These are phyloP conservation scores for Tetraselmis striata DNA, from an alignment of 139 green algal species.

Conservation along the genomic window DNA sequence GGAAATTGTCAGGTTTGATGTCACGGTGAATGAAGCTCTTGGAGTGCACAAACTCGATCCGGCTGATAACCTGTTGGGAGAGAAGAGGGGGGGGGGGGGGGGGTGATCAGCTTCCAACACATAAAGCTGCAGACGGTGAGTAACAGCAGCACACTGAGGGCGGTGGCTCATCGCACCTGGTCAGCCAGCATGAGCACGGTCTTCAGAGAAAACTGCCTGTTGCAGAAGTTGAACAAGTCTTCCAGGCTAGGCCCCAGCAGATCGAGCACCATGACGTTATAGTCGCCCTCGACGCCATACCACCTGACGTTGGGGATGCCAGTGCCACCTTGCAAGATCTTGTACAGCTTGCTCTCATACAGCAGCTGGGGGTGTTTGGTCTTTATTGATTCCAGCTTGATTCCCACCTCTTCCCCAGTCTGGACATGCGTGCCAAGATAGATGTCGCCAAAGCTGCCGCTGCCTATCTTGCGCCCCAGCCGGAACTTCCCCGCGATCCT, in stretches of 20 bases:
- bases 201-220: slow-evolving; percentile 95
- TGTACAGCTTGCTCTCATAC: slow-evolving; percentile 94
- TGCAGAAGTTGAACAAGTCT: slow-evolving; percentile 99
- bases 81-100: no score
- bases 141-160: background rate
- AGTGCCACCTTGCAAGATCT: slow-evolving; percentile 89
- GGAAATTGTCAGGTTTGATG: slow-evolving; percentile 99
- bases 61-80: slow-evolving; percentile 6
- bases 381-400: slow-evolving; percentile 92
- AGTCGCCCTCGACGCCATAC: slow-evolving; percentile 98
- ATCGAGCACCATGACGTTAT: slow-evolving; percentile 99
- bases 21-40: slow-evolving; percentile 97
- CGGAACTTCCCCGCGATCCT: slow-evolving; percentile 59
- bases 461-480: slow-evolving; percentile 69
- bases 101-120: no score
- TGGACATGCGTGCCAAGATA: slow-evolving; percentile 93
- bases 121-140: slow-evolving; percentile 60
- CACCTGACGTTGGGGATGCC: slow-evolving; percentile 97
- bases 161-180: slow-evolving; percentile 43
- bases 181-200: slow-evolving; percentile 99
- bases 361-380: slow-evolving; percentile 89
- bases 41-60: slow-evolving; percentile 96
- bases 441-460: slow-evolving; percentile 81
- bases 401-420: slow-evolving; percentile 97
- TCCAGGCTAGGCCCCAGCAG: slow-evolving; percentile 93